These are phyloP conservation scores for Syzygium aromaticum DNA, from an alignment of 345 rosid species.

Conservation along the genomic window DNA sequence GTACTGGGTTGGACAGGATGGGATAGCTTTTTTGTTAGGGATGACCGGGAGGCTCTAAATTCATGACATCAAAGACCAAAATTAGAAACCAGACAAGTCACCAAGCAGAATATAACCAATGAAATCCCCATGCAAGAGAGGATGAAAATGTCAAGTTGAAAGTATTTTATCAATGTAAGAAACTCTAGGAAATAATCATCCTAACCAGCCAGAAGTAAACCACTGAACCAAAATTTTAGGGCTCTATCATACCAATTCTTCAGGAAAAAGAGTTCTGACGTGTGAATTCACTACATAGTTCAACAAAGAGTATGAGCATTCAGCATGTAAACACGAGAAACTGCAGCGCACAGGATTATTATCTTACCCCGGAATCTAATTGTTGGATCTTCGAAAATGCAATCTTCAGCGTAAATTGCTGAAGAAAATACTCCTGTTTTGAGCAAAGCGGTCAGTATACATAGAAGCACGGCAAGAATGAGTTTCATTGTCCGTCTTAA, in stretches of 20 bases:
- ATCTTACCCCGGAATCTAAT: constrained; percentile 67
- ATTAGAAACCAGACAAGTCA: neutral
- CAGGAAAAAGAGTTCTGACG: neutral
- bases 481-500: neutral
- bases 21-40: neutral
- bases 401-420: constrained; percentile 56
- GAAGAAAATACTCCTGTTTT: constrained; percentile 56
- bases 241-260: neutral
- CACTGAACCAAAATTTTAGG: neutral
- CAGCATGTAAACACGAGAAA: neutral
- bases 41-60: neutral
- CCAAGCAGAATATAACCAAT: neutral
- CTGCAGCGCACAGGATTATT: neutral
- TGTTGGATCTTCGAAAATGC: constrained; percentile 90
- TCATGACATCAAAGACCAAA: neutral
- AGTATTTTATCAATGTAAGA: neutral
- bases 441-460: neutral
- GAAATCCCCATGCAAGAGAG: neutral
- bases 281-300: neutral
- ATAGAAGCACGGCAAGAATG: neutral
- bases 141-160: neutral
- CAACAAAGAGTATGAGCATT: neutral
- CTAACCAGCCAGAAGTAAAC: neutral
- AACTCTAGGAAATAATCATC: neutral
- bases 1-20: neutral